Evolutionary conservation across 208 protist genomes (phyloP), one percentile per base, ranked within the genome.

Genomic region (Wallacemonas sp.): DNA sequence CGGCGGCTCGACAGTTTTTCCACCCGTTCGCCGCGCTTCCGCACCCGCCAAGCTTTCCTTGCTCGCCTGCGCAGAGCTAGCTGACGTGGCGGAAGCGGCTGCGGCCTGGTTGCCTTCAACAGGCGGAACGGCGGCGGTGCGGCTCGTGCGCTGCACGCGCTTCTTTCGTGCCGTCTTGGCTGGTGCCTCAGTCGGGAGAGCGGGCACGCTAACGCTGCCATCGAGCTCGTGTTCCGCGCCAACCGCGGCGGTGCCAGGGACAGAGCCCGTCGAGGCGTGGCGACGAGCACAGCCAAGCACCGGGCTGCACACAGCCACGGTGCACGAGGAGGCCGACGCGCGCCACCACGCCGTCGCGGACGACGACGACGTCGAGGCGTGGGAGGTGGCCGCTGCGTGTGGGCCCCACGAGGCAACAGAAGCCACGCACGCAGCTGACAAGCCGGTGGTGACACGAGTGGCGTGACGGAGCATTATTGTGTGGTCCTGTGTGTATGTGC

Each of bases 401-500:
- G 50, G 30, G n/a, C 50, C n/a, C 29, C 50, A 57, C 12, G 38
- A 6, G 9, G 5, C 22, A 12, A 32, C 50, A 3, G 50, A 57
- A 17, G 38, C 32, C 10, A 32, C 13, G 26, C n/a, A 24, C 8
- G 24, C 54, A 9, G 5, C 39, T 6, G 54, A 2, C 3, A 33
- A 13, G 5, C 54, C 24, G 3, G 15, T 45, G 36, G 36, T 33
- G n/a, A 24, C 29, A 21, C 58, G 48, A 21, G 27, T 63, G 6
- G 29, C 58, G 37, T 41, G 58, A 37, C 58, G 58, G 29, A 63
- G 58, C 58, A 63, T 63, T 41, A 17, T 9, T 41, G 36, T 9
- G 36, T n/a, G n/a, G n/a, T n/a, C n/a, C n/a, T n/a, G n/a, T n/a
- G n/a, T n/a, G n/a, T n/a, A n/a, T n/a, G n/a, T n/a, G n/a, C n/a